Percentiles rank a stretch among this genome's conserved stretches.
Evolutionary conservation across 2,329 filamentous ascomycete genomes (phyloP).

Genomic region (Gaeumannomyces sp.): DNA sequence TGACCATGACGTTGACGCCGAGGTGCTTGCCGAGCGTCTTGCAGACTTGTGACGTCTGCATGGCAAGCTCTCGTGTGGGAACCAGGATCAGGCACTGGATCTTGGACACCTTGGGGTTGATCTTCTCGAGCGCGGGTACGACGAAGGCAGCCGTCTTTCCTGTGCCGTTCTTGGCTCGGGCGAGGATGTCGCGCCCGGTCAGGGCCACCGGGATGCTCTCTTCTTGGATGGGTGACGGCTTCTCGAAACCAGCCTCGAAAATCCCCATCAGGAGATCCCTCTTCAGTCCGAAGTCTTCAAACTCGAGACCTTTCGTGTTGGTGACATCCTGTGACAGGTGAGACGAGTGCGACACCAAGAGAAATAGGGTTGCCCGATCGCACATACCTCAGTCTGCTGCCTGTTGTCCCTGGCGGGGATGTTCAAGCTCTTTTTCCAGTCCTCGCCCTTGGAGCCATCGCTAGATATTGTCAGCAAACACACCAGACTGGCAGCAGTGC

Average conservation of each 20-base stretch:
- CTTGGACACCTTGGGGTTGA: slow-evolving; percentile 94
- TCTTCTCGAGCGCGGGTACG: slow-evolving; percentile 88
- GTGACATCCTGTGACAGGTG: slow-evolving; percentile 73
- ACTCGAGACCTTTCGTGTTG: slow-evolving; percentile 93
- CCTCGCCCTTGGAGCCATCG: slow-evolving; percentile 46
- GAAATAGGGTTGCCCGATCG: not conserved
- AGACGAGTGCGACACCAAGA: slow-evolving; percentile 2
- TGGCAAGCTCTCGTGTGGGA: slow-evolving; percentile 90
- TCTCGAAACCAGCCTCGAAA: slow-evolving; percentile 98
- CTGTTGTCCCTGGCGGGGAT: slow-evolving; percentile 68
- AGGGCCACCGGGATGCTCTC: slow-evolving; percentile 96
- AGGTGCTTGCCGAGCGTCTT: slow-evolving; percentile 97
- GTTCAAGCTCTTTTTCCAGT: slow-evolving; percentile 71
- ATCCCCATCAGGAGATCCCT: slow-evolving; percentile 97
- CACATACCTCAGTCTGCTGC: slow-evolving; percentile 70
- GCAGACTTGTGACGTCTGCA: slow-evolving; percentile 98
- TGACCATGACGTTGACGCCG: slow-evolving; percentile 98
- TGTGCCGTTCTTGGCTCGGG: slow-evolving; percentile 95
- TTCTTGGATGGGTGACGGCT: slow-evolving; percentile 98
- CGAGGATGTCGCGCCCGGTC: slow-evolving; percentile 90
- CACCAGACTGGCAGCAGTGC: slow-evolving; percentile 16
- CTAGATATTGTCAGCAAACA: slow-evolving; percentile 30
- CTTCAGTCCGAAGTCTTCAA: slow-evolving; percentile 95
- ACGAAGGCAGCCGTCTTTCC: slow-evolving; percentile 98
- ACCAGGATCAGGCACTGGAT: slow-evolving; percentile 96